Conservation (phyloP, 2,329 filamentous ascomycete species). For the Didymella lethalis region DNA sequence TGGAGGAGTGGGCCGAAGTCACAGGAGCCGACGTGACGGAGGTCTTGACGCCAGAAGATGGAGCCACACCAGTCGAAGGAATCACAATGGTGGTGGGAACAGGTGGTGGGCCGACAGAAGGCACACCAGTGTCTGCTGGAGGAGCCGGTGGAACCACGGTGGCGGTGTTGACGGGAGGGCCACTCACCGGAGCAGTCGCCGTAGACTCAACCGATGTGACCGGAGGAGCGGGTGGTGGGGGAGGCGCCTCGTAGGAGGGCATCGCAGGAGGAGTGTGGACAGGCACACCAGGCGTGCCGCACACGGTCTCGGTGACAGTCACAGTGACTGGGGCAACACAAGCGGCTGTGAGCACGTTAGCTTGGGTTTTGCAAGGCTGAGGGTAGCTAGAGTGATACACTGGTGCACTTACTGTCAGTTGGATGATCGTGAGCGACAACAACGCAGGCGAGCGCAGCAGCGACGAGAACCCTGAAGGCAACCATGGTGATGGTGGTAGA, state of each 20-base stretch:
- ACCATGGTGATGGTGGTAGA: constrained; percentile 36
- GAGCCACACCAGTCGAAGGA: constrained; percentile 6
- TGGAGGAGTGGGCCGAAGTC: constrained; percentile 24
- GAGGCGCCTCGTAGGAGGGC: constrained; percentile 20
- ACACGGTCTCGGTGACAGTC: constrained; percentile 40
- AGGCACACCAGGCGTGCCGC: constrained; percentile 24
- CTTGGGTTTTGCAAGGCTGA: constrained; percentile 9
- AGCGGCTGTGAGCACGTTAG: constrained; percentile 24
- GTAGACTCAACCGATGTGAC: constrained; percentile 26
- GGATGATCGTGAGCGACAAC: constrained; percentile 27
- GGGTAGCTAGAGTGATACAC: neutral
- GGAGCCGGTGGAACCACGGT: constrained; percentile 22
- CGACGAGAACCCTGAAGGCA: constrained; percentile 36
- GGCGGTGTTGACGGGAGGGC: constrained; percentile 14
- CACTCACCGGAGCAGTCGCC: constrained; percentile 24
- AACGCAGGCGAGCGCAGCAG: constrained; percentile 30
- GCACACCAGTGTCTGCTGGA: constrained; percentile 16
- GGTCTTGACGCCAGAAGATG: constrained; percentile 13
- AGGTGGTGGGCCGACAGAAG: constrained; percentile 17
- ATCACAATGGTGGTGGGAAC: constrained; percentile 5
- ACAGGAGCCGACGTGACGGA: constrained; percentile 10
- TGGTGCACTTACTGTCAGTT: constrained; percentile 24
- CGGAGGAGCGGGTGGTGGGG: constrained; percentile 16
- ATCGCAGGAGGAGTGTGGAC: constrained; percentile 21
- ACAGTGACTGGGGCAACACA: constrained; percentile 35